These are phyloP conservation scores for Yarrowia bubula DNA, from an alignment of 805 yeast genomes.

Conservation along the genomic window DNA sequence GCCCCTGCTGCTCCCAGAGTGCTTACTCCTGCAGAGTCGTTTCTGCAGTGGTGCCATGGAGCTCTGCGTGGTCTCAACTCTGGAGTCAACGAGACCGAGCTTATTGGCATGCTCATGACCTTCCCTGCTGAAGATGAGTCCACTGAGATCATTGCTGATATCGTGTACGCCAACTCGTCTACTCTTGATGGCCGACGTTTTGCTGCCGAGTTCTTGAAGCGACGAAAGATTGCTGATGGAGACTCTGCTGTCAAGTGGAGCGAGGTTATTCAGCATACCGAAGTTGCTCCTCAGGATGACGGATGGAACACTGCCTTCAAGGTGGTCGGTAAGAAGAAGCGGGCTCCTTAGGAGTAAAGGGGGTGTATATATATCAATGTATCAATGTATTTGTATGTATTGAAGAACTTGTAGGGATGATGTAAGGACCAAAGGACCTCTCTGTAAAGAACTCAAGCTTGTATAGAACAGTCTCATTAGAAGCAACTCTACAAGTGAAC, in stretches of 20 bases:
- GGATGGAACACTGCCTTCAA: conserved; percentile 50
- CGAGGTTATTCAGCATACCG: conserved; percentile 55
- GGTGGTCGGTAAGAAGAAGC: conserved; percentile 61
- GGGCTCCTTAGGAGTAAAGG: background rate
- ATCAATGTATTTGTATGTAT: background rate
- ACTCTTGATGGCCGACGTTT: conserved; percentile 94
- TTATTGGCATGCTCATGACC: conserved; percentile 73
- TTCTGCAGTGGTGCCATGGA: conserved; percentile 43
- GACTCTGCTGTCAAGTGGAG: conserved; percentile 53
- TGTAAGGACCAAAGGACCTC: too few species aligned
- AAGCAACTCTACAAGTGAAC: too few species aligned
- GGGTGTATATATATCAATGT: too few species aligned
- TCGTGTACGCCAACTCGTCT: conserved; percentile 81
- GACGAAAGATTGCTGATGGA: conserved; percentile 68
- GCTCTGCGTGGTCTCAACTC: conserved; percentile 55
- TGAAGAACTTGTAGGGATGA: too few species aligned
- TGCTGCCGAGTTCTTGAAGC: conserved; percentile 83
- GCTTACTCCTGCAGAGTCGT: conserved; percentile 33
- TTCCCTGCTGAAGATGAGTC: conserved; percentile 77
- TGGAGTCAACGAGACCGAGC: conserved; percentile 73
- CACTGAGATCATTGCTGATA: conserved; percentile 83
- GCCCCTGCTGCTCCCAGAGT: conserved; percentile 24
- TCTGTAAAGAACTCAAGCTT: too few species aligned
- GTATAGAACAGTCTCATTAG: too few species aligned
- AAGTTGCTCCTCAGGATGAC: conserved; percentile 37